Evolutionary conservation across 2,329 filamentous ascomycete genomes (phyloP).

Genomic region (Cadophora sp.): DNA sequence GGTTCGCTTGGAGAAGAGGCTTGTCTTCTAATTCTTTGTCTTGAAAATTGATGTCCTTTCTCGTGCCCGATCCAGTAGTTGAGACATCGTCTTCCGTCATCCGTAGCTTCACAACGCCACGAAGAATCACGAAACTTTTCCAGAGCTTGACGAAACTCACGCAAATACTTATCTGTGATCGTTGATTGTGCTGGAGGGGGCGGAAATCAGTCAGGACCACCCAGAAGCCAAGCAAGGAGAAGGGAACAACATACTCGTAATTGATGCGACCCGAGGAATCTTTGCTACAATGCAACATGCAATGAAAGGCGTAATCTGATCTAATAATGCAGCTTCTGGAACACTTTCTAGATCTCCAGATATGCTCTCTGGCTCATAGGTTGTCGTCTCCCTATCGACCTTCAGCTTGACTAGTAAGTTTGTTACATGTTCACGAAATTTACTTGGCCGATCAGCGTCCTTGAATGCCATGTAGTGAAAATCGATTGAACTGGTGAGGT

Average conservation of each 20-base stretch:
- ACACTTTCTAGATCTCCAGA: background rate
- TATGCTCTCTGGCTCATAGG: too few species aligned
- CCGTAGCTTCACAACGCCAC: background rate
- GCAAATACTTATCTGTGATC: background rate
- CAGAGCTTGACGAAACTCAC: background rate
- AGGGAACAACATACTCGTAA: background rate
- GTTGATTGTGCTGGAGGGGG: background rate
- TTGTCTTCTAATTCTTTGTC: background rate
- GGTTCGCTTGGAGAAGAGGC: too few species aligned
- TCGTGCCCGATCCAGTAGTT: background rate
- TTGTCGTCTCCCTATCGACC: background rate
- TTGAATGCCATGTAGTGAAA: background rate
- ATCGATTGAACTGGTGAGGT: background rate
- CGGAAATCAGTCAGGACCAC: background rate
- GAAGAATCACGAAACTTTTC: background rate
- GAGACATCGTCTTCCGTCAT: background rate
- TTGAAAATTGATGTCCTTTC: background rate
- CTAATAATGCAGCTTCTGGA: constrained; percentile 2
- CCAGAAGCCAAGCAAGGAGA: background rate
- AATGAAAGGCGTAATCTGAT: background rate
- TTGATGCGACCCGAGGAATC: background rate
- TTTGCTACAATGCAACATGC: constrained; percentile 10
- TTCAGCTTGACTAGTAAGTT: background rate
- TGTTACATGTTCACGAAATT: background rate
- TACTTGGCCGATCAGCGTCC: background rate